A percentile compares a stretch with the other conserved stretches of the same genome.
Evolutionary conservation across 306 rosid species (phyloP).

Genomic region (Sindora glabra): DNA sequence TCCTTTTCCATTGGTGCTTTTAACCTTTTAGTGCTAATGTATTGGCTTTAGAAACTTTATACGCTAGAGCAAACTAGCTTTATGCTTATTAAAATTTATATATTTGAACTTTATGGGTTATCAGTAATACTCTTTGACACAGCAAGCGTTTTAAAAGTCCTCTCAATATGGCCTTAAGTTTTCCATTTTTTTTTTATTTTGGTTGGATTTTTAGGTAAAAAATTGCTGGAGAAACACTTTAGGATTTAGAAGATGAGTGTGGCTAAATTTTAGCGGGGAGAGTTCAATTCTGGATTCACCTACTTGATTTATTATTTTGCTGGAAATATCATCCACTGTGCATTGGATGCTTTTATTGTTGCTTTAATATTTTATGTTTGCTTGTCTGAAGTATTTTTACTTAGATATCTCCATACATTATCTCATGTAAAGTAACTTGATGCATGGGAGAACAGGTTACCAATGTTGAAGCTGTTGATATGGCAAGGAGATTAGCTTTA

Average conservation of each 20-base stretch:
- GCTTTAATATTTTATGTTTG: neutral
- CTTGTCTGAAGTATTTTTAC: slow-evolving; percentile 3
- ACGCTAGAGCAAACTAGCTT: neutral
- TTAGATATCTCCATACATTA: neutral
- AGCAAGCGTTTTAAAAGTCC: too few species aligned
- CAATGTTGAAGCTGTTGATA: slow-evolving; percentile 73
- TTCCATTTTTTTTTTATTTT: too few species aligned
- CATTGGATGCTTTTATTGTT: slow-evolving; percentile 1
- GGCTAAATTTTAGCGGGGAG: neutral
- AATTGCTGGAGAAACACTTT: neutral
- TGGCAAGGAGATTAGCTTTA: slow-evolving; percentile 86
- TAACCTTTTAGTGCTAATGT: neutral
- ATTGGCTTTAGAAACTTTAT: slow-evolving; percentile 12
- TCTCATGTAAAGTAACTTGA: slow-evolving; percentile 5
- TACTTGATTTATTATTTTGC: neutral
- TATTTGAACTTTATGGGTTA: neutral
- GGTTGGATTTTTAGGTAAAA: too few species aligned
- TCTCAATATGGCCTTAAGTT: too few species aligned
- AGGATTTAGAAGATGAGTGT: neutral
- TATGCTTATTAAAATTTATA: neutral
- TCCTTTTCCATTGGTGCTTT: neutral
- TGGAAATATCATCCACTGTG: neutral
- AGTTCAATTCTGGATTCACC: slow-evolving; percentile 10
- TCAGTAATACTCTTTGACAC: neutral
- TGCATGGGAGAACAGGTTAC: slow-evolving; percentile 46